Evolutionary conservation across 345 rosid genomes (phyloP), one percentile per base, ranked within the genome.

Genomic region (Eucalyptus curtisii): DNA sequence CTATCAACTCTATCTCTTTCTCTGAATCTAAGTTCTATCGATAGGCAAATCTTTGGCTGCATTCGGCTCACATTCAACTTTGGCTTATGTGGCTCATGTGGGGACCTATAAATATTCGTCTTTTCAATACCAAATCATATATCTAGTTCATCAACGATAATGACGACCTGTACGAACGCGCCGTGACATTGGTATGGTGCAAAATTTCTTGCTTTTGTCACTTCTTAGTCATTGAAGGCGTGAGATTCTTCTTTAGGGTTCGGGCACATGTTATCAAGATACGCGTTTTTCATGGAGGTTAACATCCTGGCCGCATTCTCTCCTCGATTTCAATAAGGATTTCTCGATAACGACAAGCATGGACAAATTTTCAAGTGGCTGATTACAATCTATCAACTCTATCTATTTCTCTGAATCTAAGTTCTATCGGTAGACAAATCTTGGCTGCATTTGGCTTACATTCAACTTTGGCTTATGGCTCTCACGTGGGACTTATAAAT

Each of bases 51-150:
- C 11, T 71, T 71, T 20, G 45, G 12, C 8, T 0, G 47, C 47
- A 33, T 42, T 37, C 3, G 3, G 3, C 47, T 76, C 47, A 22
- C 47, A 11, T 76, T 40, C 47, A 40, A 40, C 84, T 76, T 40
- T 40, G 13, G 5, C 44, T 40, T 11, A 7, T 40, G 30, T 9
- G 5, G 6, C 7, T 40, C 3, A 0, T 1, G 0, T 20, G 14
- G 44, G 42, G 24, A 66, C 42, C 6, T 31, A n/a, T 52, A 52
- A 52, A 19, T 52, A 19, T 4, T 13, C 5, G 2, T 20, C 15
- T 20, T 40, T 76, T 11, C 15, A 7, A 40, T 76, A 22, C 47
- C 12, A 40, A 4, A 11, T 20, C 30, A 76, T 20, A 71, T 19
- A 19, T 19, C 24, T 71, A 37, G 13, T 33, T 71, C 1, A 0